Percentiles rank a stretch among this genome's conserved stretches.
These are phyloP conservation scores for Hysterium pulicare DNA, from an alignment of 2,329 filamentous ascomycete species.

Conservation along the genomic window DNA sequence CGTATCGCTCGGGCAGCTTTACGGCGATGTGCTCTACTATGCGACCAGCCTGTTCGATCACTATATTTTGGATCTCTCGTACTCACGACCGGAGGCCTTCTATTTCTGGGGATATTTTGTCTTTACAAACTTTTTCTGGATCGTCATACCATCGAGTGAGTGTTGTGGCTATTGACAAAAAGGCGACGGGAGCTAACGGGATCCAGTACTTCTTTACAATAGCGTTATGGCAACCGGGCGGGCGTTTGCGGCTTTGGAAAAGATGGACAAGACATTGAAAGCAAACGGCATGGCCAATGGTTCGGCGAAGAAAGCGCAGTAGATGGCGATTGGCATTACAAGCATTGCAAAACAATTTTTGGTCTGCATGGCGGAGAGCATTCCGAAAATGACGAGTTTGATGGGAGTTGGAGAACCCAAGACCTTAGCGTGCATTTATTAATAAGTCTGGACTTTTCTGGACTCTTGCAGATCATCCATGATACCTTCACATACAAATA, in stretches of 20 bases:
- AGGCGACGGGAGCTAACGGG: slow-evolving; percentile 2
- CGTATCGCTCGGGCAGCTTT: slow-evolving; percentile 61
- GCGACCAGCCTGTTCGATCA: slow-evolving; percentile 61
- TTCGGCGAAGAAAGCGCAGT: background rate
- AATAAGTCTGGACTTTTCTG: too few relatives aligned
- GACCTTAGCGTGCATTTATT: too few relatives aligned
- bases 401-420: too few relatives aligned
- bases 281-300: slow-evolving; percentile 18
- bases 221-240: slow-evolving; percentile 30
- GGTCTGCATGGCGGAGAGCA: too few relatives aligned
- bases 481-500: too few relatives aligned
- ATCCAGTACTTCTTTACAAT: slow-evolving; percentile 28
- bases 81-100: slow-evolving; percentile 59
- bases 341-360: too few relatives aligned
- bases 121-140: slow-evolving; percentile 65
- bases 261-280: slow-evolving; percentile 31
- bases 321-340: background rate
- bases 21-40: slow-evolving; percentile 63
- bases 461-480: too few relatives aligned
- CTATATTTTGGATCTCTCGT: slow-evolving; percentile 51
- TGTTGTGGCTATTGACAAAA: slow-evolving; percentile 8
- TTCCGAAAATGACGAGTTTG: too few relatives aligned
- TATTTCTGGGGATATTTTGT: slow-evolving; percentile 68
- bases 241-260: slow-evolving; percentile 35
- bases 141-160: slow-evolving; percentile 57